Evolutionary conservation across 257 asterid species (phyloP).

Genomic region (Nicotiana otophora): DNA sequence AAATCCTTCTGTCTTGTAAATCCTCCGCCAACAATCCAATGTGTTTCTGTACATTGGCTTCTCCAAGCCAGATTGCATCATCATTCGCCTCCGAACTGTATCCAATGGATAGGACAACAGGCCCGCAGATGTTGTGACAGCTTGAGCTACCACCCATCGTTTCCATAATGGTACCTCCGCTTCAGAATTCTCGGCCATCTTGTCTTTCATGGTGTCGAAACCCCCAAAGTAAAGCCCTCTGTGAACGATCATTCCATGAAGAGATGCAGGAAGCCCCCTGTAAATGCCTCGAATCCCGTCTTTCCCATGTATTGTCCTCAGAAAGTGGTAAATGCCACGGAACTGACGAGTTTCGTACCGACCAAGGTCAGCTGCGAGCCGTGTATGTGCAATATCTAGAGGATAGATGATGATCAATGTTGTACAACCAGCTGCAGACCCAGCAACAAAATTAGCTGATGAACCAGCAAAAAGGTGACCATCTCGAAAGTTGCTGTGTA

Average conservation of each 20-base stretch:
- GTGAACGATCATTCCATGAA: conserved; percentile 89
- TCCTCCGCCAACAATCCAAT: conserved; percentile 76
- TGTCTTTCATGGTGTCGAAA: conserved; percentile 76
- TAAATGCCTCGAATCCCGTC: conserved; percentile 83
- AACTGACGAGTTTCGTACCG: conserved; percentile 69
- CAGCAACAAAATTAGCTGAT: conserved; percentile 71
- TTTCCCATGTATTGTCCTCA: conserved; percentile 43
- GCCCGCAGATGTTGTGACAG: conserved; percentile 87
- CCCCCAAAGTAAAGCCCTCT: conserved; percentile 91
- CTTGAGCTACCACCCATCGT: conserved; percentile 92
- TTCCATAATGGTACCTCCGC: conserved; percentile 73
- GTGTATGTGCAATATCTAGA: conserved; percentile 92
- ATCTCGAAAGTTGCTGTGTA: conserved; percentile 46
- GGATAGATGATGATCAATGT: conserved; percentile 82
- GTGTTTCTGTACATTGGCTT: conserved; percentile 62
- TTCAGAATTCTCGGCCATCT: conserved; percentile 38
- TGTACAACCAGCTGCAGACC: conserved; percentile 92
- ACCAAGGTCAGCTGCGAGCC: conserved; percentile 96
- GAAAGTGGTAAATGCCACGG: conserved; percentile 75
- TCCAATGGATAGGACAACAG: conserved; percentile 83
- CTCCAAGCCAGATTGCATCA: conserved; percentile 96
- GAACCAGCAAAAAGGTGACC: conserved; percentile 68
- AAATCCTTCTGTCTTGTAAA: conserved; percentile 61
- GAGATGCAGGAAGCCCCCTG: conserved; percentile 82
- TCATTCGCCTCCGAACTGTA: conserved; percentile 92